Conservation (phyloP, 495 filamentous ascomycete genomes). For the Platismatia glauca region DNA sequence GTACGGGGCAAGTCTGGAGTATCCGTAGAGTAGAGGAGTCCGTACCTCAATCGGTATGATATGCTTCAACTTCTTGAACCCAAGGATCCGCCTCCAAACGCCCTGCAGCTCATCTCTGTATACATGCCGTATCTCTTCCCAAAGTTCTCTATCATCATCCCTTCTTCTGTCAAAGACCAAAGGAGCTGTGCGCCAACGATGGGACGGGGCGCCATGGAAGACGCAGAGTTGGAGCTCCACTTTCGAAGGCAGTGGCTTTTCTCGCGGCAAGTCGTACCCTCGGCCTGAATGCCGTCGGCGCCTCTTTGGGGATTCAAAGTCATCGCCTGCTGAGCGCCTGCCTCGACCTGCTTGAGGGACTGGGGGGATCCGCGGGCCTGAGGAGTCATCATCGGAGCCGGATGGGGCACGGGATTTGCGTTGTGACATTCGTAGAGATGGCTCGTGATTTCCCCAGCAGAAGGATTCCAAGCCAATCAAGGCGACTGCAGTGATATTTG, state of each 20-base stretch:
- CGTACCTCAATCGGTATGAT: constrained; percentile 21
- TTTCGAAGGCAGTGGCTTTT: constrained; percentile 11
- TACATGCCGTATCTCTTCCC: constrained; percentile 20
- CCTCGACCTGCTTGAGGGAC: constrained; percentile 9
- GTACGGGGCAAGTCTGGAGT: no score
- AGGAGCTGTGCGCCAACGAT: constrained; percentile 17
- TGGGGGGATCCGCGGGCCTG: constrained; percentile 12
- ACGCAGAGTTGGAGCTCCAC: constrained; percentile 22
- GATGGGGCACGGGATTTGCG: constrained; percentile 17
- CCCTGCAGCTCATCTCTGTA: constrained; percentile 20
- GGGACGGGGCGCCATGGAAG: constrained; percentile 13
- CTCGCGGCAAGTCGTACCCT: constrained; percentile 15
- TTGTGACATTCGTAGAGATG: background rate
- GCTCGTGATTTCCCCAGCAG: no score
- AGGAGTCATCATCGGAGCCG: constrained; percentile 9
- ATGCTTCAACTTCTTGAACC: constrained; percentile 20
- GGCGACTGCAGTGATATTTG: background rate
- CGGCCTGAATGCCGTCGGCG: constrained; percentile 12
- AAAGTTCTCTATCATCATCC: constrained; percentile 23
- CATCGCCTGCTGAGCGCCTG: constrained; percentile 10
- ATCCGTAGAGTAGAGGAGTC: background rate
- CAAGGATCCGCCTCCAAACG: constrained; percentile 18
- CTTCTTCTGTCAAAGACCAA: constrained; percentile 21
- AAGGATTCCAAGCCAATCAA: background rate
- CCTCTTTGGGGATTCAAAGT: constrained; percentile 8